Percentiles rank a stretch among this genome's conserved stretches.
phyloP scores from a whole-genome alignment of 2,329 filamentous ascomycete genomes.

The Phialocephala sp. region DNA sequence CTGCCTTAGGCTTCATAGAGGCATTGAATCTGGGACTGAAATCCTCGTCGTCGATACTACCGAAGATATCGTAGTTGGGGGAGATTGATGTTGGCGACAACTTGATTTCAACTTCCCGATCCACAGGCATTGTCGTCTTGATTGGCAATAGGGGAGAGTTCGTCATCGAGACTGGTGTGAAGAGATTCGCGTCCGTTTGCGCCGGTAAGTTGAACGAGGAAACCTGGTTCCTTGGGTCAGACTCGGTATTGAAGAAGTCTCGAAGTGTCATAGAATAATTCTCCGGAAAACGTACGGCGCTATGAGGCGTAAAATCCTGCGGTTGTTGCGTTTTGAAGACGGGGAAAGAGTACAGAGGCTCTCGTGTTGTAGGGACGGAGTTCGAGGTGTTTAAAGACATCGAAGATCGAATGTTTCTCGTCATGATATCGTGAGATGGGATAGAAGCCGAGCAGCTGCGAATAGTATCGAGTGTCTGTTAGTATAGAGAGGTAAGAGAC shows the following conservation, averaged over 20 bases:
- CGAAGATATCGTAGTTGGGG: not conserved
- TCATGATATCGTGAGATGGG: not conserved
- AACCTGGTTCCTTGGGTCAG: constrained; percentile 2
- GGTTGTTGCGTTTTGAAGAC: not conserved
- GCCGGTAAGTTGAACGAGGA: constrained; percentile 9
- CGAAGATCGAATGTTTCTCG: not conserved
- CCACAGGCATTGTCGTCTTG: not conserved
- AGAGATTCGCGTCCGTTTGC: not conserved
- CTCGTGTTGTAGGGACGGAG: not conserved
- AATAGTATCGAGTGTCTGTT: not conserved
- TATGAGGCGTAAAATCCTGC: constrained; percentile 9
- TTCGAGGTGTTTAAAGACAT: not conserved
- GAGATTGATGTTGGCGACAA: not conserved
- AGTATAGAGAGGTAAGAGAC: not conserved
- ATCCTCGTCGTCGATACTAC: not conserved
- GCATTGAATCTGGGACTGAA: not conserved
- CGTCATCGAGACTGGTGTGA: not conserved
- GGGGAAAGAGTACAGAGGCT: not conserved
- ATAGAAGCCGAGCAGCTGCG: not conserved
- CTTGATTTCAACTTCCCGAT: not conserved
- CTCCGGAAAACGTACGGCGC: constrained; percentile 7
- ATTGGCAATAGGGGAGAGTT: not conserved
- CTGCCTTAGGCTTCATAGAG: not conserved
- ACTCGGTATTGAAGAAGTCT: constrained; percentile 2
- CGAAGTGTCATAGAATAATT: not conserved